A percentile compares a stretch with the other conserved stretches of the same genome.
Conservation (phyloP, 2,329 filamentous ascomycete genomes). For the Paecilomyces formosus region DNA sequence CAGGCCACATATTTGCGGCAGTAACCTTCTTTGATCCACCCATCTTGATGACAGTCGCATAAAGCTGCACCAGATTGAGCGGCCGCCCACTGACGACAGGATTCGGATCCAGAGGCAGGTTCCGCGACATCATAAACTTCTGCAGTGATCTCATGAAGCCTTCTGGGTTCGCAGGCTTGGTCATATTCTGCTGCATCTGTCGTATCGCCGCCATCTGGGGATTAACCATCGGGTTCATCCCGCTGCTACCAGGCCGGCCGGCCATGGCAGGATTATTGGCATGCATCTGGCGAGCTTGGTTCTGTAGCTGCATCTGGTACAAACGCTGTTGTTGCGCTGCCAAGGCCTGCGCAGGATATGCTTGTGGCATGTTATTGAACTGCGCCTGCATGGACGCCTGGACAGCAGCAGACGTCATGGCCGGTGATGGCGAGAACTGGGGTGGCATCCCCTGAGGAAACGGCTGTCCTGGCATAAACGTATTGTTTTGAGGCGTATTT, state of each 20-base stretch:
- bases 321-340: conserved; percentile 64
- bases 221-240: conserved; percentile 32
- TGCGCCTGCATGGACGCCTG: conserved; percentile 36
- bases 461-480: conserved; percentile 51
- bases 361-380: conserved; percentile 46
- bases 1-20: conserved; percentile 63
- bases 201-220: conserved; percentile 42
- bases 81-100: conserved; percentile 67
- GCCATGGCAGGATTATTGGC: conserved; percentile 31
- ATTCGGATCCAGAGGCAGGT: conserved; percentile 65
- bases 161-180: conserved; percentile 46
- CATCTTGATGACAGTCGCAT: conserved; percentile 66
- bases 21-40: conserved; percentile 72
- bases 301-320: conserved; percentile 78
- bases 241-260: conserved; percentile 24
- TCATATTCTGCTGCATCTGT: conserved; percentile 38
- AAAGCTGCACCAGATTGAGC: conserved; percentile 69
- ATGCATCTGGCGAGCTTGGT: conserved; percentile 60
- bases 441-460: conserved; percentile 32
- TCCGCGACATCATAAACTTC: conserved; percentile 68
- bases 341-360: conserved; percentile 49
- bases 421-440: conserved; percentile 34
- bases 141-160: conserved; percentile 69
- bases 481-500: conserved; percentile 64
- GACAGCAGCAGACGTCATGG: conserved; percentile 32